These are phyloP conservation scores for Cucurbita pepo DNA, from an alignment of 306 rosid species.

Conservation along the genomic window DNA sequence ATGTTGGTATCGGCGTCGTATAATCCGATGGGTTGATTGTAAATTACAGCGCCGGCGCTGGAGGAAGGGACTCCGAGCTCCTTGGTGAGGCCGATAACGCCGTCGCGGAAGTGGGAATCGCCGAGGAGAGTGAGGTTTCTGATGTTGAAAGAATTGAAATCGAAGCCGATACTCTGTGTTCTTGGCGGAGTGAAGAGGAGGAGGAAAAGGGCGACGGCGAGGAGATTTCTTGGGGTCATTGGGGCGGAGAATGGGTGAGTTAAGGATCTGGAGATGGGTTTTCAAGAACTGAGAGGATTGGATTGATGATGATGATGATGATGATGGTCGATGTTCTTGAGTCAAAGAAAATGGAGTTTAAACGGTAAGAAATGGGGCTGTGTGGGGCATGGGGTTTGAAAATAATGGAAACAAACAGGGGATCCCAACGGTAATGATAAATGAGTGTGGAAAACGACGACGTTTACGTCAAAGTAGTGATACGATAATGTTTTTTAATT, in stretches of 20 bases:
- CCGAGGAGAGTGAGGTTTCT: slow-evolving; percentile 79
- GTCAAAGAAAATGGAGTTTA: not conserved
- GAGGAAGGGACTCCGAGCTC: slow-evolving; percentile 54
- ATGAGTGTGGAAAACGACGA: not conserved
- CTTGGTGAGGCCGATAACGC: slow-evolving; percentile 54
- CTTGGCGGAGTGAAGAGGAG: not conserved
- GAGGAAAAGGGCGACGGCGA: not conserved
- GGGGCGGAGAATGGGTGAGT: not conserved
- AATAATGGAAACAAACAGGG: not conserved
- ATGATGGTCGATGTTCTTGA: not conserved
- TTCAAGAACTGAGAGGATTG: not conserved
- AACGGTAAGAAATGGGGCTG: slow-evolving; percentile 13
- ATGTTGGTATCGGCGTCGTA: slow-evolving; percentile 27
- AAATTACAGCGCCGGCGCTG: slow-evolving; percentile 43
- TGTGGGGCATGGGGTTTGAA: not conserved
- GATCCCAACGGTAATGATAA: not conserved
- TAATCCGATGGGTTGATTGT: slow-evolving; percentile 32
- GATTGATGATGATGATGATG: not conserved
- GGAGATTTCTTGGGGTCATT: not conserved
- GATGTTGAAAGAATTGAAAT: slow-evolving; percentile 43
- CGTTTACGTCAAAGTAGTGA: not conserved
- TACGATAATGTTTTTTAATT: not conserved
- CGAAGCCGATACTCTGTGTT: slow-evolving; percentile 19
- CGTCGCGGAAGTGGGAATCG: slow-evolving; percentile 59
- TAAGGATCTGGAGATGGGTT: not conserved